A percentile compares a stretch with the other conserved stretches of the same genome.
phyloP scores from a whole-genome alignment of 2,329 filamentous ascomycete species.

The Colletotrichum sp. region DNA sequence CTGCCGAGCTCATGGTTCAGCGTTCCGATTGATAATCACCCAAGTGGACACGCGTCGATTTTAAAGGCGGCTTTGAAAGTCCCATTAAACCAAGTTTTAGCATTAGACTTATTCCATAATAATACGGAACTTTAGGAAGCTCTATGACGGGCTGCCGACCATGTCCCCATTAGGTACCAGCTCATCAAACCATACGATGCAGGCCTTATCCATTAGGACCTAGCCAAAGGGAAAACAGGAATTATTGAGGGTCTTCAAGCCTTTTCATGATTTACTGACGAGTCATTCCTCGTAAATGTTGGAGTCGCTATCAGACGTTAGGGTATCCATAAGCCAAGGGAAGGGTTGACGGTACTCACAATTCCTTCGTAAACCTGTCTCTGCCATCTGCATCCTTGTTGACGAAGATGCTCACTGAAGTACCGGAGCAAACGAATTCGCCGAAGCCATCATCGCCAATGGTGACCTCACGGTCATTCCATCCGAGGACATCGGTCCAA shows the following conservation, averaged over 20 bases:
- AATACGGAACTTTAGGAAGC: background rate
- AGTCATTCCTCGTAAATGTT: slow-evolving; percentile 31
- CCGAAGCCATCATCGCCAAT: slow-evolving; percentile 68
- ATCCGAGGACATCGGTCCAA: slow-evolving; percentile 69
- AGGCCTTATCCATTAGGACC: background rate
- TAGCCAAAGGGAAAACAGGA: background rate
- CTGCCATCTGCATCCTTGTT: slow-evolving; percentile 57
- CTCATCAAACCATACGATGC: background rate
- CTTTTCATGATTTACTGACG: background rate
- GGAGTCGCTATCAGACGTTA: slow-evolving; percentile 26
- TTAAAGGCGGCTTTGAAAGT: background rate
- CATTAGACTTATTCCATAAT: background rate
- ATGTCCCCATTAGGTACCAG: background rate
- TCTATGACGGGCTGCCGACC: background rate
- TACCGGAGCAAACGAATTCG: slow-evolving; percentile 58
- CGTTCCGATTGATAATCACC: background rate
- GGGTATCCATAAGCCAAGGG: background rate
- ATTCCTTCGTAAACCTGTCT: slow-evolving; percentile 43
- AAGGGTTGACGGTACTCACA: slow-evolving; percentile 36
- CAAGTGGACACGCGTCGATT: background rate
- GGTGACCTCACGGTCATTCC: slow-evolving; percentile 57
- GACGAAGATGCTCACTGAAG: slow-evolving; percentile 66
- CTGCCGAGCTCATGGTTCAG: background rate
- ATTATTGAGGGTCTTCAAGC: accelerated
- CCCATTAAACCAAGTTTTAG: background rate